phyloP scores from a whole-genome alignment of 768 basidiomycete species.

The Floccularia luteovirens region DNA sequence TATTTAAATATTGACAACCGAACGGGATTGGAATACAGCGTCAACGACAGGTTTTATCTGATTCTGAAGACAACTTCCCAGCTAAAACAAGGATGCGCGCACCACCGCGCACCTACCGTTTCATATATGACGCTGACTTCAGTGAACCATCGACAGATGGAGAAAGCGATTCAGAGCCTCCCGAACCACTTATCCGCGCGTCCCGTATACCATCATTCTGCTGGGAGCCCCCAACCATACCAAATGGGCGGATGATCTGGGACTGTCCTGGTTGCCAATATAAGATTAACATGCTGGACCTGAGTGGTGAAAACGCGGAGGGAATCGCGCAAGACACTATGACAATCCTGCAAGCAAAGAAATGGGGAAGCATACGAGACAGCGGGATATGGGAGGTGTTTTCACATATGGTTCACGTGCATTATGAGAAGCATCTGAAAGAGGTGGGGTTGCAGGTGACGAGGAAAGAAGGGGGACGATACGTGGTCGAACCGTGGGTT shows the following conservation, averaged over 20 bases:
- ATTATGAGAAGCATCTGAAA: not conserved
- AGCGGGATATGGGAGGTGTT: not conserved
- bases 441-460: not conserved
- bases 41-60: not conserved
- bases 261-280: constrained; percentile 43
- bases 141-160: constrained; percentile 40
- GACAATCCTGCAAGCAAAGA: not conserved
- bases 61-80: constrained; percentile 1
- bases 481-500: no score
- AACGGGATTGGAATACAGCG: not conserved
- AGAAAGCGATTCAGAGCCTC: constrained; percentile 29
- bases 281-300: constrained; percentile 36
- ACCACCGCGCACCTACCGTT: constrained; percentile 6
- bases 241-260: constrained; percentile 41
- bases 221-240: constrained; percentile 28
- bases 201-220: constrained; percentile 26
- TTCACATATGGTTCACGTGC: not conserved
- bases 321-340: constrained; percentile 13
- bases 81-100: not conserved
- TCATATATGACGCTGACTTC: constrained; percentile 50
- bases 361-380: not conserved
- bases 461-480: not conserved
- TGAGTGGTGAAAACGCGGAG: constrained; percentile 22
- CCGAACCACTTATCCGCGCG: constrained; percentile 9
- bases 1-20: not conserved